Evolutionary conservation across 148 eudicot genomes (phyloP).

Genomic region (Gaultheria prostrata): DNA sequence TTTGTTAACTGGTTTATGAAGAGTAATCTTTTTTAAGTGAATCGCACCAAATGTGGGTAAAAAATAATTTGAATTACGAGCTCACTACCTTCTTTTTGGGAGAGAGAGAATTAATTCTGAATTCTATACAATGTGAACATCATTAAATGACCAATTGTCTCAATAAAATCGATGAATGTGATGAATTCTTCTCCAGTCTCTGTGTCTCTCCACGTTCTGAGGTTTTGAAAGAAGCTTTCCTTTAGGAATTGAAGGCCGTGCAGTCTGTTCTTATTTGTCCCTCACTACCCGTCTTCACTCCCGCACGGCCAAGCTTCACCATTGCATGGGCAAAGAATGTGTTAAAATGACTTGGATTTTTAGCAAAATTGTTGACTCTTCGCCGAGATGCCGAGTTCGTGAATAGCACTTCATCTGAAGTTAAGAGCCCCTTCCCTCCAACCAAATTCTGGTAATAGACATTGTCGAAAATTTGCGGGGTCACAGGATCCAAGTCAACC

Average conservation of each 20-base stretch:
- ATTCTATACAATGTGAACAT: background rate
- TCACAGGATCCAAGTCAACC: slow-evolving; percentile 45
- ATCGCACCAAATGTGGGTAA: background rate
- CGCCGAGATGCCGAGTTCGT: slow-evolving; percentile 32
- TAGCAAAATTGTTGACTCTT: slow-evolving; percentile 51
- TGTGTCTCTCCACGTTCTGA: background rate
- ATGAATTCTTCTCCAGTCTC: background rate
- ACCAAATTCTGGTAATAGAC: slow-evolving; percentile 54
- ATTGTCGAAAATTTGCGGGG: slow-evolving; percentile 51
- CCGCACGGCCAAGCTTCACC: slow-evolving; percentile 60
- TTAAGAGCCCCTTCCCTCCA: slow-evolving; percentile 54
- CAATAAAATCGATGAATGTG: background rate
- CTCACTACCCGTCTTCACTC: slow-evolving; percentile 59
- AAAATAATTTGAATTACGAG: background rate
- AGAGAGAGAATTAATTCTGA: background rate
- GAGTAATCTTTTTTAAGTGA: background rate
- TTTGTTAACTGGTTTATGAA: background rate
- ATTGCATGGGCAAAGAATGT: slow-evolving; percentile 52
- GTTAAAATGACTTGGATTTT: slow-evolving; percentile 31
- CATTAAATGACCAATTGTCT: background rate
- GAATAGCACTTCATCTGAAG: slow-evolving; percentile 61
- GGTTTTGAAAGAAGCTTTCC: background rate
- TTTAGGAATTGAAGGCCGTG: slow-evolving; percentile 54
- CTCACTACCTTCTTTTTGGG: background rate
- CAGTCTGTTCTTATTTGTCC: slow-evolving; percentile 72